phyloP scores from a whole-genome alignment of 1,139 yeast species.

The Candida pseudoviswanathii region DNA sequence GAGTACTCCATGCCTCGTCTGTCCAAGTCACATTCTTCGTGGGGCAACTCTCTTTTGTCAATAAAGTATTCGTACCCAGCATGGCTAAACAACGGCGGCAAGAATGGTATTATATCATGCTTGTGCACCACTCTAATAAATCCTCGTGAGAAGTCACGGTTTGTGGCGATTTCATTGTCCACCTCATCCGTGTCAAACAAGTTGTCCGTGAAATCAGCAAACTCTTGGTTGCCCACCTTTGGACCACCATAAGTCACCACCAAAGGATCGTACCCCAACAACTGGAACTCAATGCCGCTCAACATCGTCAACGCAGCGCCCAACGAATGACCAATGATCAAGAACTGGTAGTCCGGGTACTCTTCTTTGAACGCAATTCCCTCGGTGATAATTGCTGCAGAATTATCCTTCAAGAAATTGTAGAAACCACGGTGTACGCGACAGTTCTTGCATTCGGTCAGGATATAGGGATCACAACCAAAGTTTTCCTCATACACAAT shows the following conservation, averaged over 20 bases:
- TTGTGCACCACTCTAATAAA: constrained; percentile 56
- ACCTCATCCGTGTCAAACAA: constrained; percentile 42
- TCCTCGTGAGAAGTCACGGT: constrained; percentile 28
- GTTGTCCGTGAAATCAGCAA: constrained; percentile 53
- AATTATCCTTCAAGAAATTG: constrained; percentile 42
- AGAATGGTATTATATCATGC: constrained; percentile 56
- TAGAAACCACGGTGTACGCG: constrained; percentile 62
- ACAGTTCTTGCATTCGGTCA: constrained; percentile 48
- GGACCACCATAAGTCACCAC: constrained; percentile 66
- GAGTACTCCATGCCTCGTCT: constrained; percentile 18
- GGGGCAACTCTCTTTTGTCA: constrained; percentile 47
- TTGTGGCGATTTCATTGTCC: constrained; percentile 12
- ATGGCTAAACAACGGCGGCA: constrained; percentile 57
- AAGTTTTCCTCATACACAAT: constrained; percentile 20
- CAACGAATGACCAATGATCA: constrained; percentile 68
- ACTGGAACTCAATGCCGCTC: constrained; percentile 58
- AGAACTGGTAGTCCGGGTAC: constrained; percentile 50
- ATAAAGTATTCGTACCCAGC: constrained; percentile 55
- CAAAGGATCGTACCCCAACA: constrained; percentile 53
- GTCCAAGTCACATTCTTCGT: constrained; percentile 37
- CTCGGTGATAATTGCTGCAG: constrained; percentile 34
- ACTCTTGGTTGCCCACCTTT: constrained; percentile 55
- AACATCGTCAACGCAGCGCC: constrained; percentile 72
- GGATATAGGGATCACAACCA: constrained; percentile 13
- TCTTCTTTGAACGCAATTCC: constrained; percentile 30